Evolutionary conservation across 805 yeast genomes (phyloP), one percentile per base, ranked within the genome.

Genomic region (Metschnikowia lachancei): DNA sequence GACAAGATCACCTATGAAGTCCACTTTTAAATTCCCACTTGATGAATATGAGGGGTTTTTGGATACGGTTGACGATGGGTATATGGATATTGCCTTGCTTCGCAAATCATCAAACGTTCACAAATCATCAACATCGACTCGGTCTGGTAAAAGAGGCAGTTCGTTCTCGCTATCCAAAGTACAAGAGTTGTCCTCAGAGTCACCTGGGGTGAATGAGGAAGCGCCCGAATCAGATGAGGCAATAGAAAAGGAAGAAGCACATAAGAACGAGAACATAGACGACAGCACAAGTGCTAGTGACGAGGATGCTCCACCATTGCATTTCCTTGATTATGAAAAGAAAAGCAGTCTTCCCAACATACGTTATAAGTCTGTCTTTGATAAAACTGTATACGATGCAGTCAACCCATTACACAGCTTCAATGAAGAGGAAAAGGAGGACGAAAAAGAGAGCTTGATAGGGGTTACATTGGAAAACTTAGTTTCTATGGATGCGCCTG

Each of bases 1-100:
- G 13, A 59, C 69, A 1, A 46, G 54, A 13, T 58, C 62, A 1
- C 56, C 57, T 2, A 42, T 54, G 14, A 63, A 61, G 35, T 53
- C 61, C 0, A 53, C 55, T 14, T 60, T 64, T 32, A 56, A 54
- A 22, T 71, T 69, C 41, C 74, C 76, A 1, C 57, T 83, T 41
- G 73, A 74, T 37, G 80, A 75, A 43, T 75, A 81, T 50, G 82
- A 81, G 47, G 74, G 74, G 11, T 76, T 80, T 24, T 64, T 83
- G 58, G 76, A 76, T 48, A 76, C 82, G 7, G 75, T 81, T 37
- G 88, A 84, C 60, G 85, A 83, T 60, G 89, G 88, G 1, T 75
- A 75, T 53, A 62, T 82, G 60, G 87, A 83, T 62, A 54, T 79
- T 34, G 71, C 75, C 0, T 60, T 82, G 26, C 63, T 83, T 55